Evolutionary conservation across 805 yeast genomes (phyloP).

Genomic region (Ogataea corticis): DNA sequence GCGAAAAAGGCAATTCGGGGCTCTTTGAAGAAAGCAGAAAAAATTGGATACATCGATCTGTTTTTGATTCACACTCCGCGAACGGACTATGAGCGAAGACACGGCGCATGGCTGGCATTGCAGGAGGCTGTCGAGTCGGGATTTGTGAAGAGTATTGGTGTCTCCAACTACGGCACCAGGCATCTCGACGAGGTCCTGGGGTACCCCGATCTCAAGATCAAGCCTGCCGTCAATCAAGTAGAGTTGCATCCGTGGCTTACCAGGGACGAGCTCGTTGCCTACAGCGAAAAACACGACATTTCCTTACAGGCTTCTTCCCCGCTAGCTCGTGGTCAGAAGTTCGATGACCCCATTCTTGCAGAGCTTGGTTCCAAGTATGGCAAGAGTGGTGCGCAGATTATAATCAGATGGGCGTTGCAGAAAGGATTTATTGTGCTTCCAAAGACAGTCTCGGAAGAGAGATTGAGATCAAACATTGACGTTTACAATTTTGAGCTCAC

Average conservation of each 20-base stretch:
- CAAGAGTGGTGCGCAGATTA: conserved; percentile 55
- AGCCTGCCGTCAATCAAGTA: conserved; percentile 51
- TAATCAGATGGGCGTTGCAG: conserved; percentile 66
- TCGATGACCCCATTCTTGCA: conserved; percentile 43
- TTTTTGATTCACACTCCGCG: conserved; percentile 56
- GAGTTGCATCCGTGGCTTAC: conserved; percentile 53
- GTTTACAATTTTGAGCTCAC: conserved; percentile 43
- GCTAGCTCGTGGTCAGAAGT: conserved; percentile 52
- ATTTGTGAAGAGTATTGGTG: conserved; percentile 57
- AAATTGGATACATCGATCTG: conserved; percentile 53
- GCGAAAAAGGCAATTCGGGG: conserved; percentile 44
- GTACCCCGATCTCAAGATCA: conserved; percentile 44
- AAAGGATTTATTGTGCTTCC: conserved; percentile 53
- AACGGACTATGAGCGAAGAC: conserved; percentile 41
- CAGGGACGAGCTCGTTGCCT: conserved; percentile 45
- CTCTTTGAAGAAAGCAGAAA: conserved; percentile 42
- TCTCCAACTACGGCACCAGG: conserved; percentile 61
- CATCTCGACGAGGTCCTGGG: conserved; percentile 55
- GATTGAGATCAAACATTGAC: conserved; percentile 44
- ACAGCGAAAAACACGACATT: conserved; percentile 45
- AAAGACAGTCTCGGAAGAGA: conserved; percentile 33
- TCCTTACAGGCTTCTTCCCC: conserved; percentile 65
- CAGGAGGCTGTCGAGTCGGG: conserved; percentile 56
- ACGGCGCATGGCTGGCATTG: conserved; percentile 55
- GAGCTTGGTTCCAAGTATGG: conserved; percentile 49